These are phyloP conservation scores for Penicillium digitatum DNA, from an alignment of 2,329 filamentous ascomycete species.

Conservation along the genomic window DNA sequence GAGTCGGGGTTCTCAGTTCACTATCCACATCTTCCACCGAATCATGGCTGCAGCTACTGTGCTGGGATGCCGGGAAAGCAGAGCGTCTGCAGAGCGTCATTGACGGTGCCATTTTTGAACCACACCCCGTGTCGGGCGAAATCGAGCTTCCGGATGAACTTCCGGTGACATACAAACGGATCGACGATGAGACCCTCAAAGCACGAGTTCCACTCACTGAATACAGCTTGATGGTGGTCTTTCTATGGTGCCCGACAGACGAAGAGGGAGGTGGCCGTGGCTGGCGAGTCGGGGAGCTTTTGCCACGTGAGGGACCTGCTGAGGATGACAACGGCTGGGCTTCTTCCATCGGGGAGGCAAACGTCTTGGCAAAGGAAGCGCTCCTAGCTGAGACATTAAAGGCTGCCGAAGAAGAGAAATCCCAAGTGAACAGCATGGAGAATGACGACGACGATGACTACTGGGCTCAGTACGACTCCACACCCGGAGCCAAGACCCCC, in stretches of 20 bases:
- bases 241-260: slow-evolving; percentile 59
- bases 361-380: slow-evolving; percentile 42
- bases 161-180: slow-evolving; percentile 53
- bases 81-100: slow-evolving; percentile 53
- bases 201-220: slow-evolving; percentile 53
- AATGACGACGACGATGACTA: slow-evolving; percentile 61
- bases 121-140: slow-evolving; percentile 62
- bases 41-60: slow-evolving; percentile 58
- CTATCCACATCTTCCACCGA: slow-evolving; percentile 42
- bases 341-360: slow-evolving; percentile 52
- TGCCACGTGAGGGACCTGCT: slow-evolving; percentile 48
- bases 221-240: slow-evolving; percentile 53
- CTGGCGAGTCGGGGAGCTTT: slow-evolving; percentile 59
- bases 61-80: slow-evolving; percentile 54
- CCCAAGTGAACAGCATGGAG: slow-evolving; percentile 23
- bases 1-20: slow-evolving; percentile 54
- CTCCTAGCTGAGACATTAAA: slow-evolving; percentile 37
- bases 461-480: slow-evolving; percentile 61
- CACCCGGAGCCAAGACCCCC: slow-evolving; percentile 44
- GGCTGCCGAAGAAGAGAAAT: slow-evolving; percentile 25
- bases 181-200: slow-evolving; percentile 61
- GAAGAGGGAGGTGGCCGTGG: slow-evolving; percentile 50
- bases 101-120: slow-evolving; percentile 55
- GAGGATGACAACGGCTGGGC: slow-evolving; percentile 53
- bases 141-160: slow-evolving; percentile 59